Evolutionary conservation across 2,329 filamentous ascomycete genomes (phyloP), one percentile per base, ranked within the genome.

Genomic region (Aspergillus sp.): DNA sequence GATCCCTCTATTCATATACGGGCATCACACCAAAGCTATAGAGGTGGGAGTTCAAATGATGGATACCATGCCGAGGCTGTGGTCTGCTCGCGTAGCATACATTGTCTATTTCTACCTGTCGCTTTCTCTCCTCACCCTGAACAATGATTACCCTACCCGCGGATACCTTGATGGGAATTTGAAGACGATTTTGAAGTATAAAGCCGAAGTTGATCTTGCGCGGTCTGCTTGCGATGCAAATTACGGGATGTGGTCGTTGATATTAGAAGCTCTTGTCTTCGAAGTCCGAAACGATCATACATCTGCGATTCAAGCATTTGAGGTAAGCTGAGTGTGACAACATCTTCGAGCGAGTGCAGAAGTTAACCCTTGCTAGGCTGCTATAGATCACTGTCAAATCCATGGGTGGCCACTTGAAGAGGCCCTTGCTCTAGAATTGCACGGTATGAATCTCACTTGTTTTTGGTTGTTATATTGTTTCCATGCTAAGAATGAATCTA

Each of bases 361-460:
- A 18, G 49, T 31, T 52, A 56, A 58, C 7, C 2, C 52, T 6
- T 26, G 22, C 82, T 82, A 88, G 72, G 77, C 79, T 57, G 84
- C 86, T 3, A 81, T 87, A 60, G 85, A 88, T 64, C 85, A 87
- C 65, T 81, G 81, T 51, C 82, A 87, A 64, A 71, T 85, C 1
- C 79, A 87, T 67, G 80, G 80, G 14, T 86, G 84, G 67, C 75
- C 80, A 1, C 68, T 88, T 24, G 86, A 88, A 60, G 84, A 88
- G 67, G 86, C 83, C 2, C 76, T 87, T 29, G 77, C 82, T 42
- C 78, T 84, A 45, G 86, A 89, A 71, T 71, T 87, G n/a, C 86
- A 87, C 65, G 85, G 79, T 73, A 66, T 51, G 66, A 45, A 4
- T 51, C 49, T 42, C 11, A 42, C 3, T 54, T 56, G 55, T n/a